Percentiles rank a stretch among this genome's conserved stretches.
Evolutionary conservation across 2,329 filamentous ascomycete species (phyloP).

Genomic region (Sphaerulina vaccinii): DNA sequence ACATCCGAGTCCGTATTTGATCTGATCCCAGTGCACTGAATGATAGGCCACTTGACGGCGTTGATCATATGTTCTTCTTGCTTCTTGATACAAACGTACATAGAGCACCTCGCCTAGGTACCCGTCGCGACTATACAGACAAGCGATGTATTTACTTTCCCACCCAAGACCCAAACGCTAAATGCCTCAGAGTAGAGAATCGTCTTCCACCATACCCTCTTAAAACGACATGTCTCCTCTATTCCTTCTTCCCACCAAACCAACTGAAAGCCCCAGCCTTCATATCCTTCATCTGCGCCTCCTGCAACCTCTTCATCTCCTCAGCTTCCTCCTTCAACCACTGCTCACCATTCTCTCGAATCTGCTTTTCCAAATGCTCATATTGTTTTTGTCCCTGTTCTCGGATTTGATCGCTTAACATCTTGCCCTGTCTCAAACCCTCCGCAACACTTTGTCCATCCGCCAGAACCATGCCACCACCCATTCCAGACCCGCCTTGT

Average conservation of each 20-base stretch:
- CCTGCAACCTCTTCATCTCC: slow-evolving; percentile 81
- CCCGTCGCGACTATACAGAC: no score
- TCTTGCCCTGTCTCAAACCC: slow-evolving; percentile 87
- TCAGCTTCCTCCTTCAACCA: slow-evolving; percentile 93
- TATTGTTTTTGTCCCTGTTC: slow-evolving; percentile 91
- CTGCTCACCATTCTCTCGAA: slow-evolving; percentile 88
- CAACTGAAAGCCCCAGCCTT: slow-evolving; percentile 69
- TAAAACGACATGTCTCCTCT: not conserved
- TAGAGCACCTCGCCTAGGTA: no score
- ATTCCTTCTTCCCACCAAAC: slow-evolving; percentile 41
- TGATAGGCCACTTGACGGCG: no score
- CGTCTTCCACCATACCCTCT: no score
- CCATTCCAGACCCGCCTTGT: slow-evolving; percentile 59
- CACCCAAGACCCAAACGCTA: no score
- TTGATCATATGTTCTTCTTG: no score
- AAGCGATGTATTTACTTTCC: no score
- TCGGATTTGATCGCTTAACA: slow-evolving; percentile 90
- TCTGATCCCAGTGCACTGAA: no score
- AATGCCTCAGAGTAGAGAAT: not conserved
- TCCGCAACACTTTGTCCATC: slow-evolving; percentile 63
- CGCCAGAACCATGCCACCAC: slow-evolving; percentile 58
- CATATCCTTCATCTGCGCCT: slow-evolving; percentile 91
- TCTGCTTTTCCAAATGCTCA: slow-evolving; percentile 83
- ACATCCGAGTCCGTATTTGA: no score
- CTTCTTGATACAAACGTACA: no score